These are phyloP conservation scores for Phytophthora pseudosyringae DNA, from an alignment of 352 stramenopile genomes.

Conservation along the genomic window DNA sequence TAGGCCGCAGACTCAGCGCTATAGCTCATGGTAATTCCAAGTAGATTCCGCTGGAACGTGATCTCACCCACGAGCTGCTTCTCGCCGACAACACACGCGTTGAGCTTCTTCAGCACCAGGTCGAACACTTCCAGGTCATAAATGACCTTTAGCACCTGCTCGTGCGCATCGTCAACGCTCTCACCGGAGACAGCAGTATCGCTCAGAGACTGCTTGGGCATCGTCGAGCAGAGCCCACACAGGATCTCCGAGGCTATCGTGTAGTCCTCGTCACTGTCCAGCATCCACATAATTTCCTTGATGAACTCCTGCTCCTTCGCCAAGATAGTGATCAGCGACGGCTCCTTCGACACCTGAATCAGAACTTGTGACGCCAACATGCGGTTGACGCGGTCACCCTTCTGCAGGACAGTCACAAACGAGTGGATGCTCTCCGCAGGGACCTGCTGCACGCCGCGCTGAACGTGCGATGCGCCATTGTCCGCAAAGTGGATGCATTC, in stretches of 20 bases:
- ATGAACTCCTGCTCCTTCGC: constrained; percentile 66
- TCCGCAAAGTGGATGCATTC: constrained; percentile 76
- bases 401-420: constrained; percentile 70
- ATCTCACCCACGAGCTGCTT: constrained; percentile 81
- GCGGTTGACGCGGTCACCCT: constrained; percentile 63
- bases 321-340: constrained; percentile 58
- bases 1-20: constrained; percentile 62
- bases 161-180: constrained; percentile 34
- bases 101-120: constrained; percentile 73
- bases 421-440: constrained; percentile 58
- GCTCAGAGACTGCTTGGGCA: constrained; percentile 31
- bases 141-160: constrained; percentile 59
- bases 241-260: constrained; percentile 79
- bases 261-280: constrained; percentile 77
- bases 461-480: constrained; percentile 32
- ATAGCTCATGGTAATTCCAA: constrained; percentile 82
- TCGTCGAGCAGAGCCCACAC: constrained; percentile 66
- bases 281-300: constrained; percentile 74
- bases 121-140: constrained; percentile 70
- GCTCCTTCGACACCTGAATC: constrained; percentile 68
- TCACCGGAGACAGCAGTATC: constrained; percentile 19
- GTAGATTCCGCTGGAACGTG: constrained; percentile 77
- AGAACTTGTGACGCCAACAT: constrained; percentile 78
- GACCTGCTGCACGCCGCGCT: constrained; percentile 59
- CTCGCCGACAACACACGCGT: constrained; percentile 65